These are phyloP conservation scores for Wickerhamomyces ciferrii DNA, from an alignment of 805 yeast species.

Conservation along the genomic window DNA sequence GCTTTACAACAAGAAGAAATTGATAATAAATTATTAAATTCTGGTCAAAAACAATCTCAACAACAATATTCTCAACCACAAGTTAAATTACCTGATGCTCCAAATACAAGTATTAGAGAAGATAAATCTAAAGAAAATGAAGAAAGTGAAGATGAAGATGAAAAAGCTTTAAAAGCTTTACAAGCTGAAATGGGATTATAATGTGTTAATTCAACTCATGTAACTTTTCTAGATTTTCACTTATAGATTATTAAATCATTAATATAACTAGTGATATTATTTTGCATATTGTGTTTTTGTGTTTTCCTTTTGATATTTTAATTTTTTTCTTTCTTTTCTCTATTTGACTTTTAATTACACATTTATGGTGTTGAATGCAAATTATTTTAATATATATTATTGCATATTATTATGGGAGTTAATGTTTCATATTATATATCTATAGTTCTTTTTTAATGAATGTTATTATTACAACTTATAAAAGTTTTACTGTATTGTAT, in stretches of 20 bases:
- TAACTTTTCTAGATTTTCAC: not conserved
- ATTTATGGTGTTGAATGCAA: too few relatives aligned
- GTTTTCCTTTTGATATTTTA: too few relatives aligned
- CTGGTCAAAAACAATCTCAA: conserved; percentile 22
- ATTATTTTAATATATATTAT: too few relatives aligned
- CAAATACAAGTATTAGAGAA: conserved; percentile 26
- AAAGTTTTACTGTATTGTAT: too few relatives aligned
- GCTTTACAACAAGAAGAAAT: conserved; percentile 79
- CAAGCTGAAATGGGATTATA: conserved; percentile 86
- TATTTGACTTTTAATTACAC: too few relatives aligned
- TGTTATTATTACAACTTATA: too few relatives aligned
- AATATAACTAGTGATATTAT: too few relatives aligned
- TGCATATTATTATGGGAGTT: too few relatives aligned
- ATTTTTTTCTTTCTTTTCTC: not conserved
- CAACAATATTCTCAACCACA: conserved; percentile 9
- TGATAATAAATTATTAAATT: conserved; percentile 49
- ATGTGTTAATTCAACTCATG: conserved; percentile 2
- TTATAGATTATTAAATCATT: not conserved
- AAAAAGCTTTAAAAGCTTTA: conserved; percentile 70
- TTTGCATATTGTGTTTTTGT: too few relatives aligned
- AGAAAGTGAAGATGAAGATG: conserved; percentile 69
- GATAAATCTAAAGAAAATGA: conserved; percentile 17
- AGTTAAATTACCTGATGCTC: conserved; percentile 42
- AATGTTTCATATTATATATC: too few relatives aligned
- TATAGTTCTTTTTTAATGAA: too few relatives aligned